Conservation (phyloP, 139 green algal species). For the Astrephomene gubernaculifera region DNA sequence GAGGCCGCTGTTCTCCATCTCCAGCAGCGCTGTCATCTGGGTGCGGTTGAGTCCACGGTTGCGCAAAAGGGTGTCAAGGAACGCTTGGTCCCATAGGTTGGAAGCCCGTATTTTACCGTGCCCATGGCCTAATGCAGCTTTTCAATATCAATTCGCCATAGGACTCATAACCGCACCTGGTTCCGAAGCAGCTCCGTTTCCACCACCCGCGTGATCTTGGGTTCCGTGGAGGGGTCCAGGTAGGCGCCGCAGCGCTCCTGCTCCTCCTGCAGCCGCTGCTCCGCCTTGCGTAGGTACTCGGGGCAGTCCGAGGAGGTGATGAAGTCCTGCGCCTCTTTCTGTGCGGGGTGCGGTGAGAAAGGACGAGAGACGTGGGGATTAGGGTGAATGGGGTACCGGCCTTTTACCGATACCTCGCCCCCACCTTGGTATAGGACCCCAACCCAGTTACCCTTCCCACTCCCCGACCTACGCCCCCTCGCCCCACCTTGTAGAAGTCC, state of each 20-base stretch:
- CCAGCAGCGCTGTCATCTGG: constrained; percentile 89
- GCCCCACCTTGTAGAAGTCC: constrained; percentile 89
- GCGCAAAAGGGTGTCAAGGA: no score
- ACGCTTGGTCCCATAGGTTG: no score
- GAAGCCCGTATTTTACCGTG: no score
- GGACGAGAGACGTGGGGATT: no score
- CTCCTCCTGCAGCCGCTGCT: constrained; percentile 92
- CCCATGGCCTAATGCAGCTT: no score
- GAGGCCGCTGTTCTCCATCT: constrained; percentile 94
- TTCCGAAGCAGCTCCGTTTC: constrained; percentile 90
- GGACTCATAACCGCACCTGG: constrained; percentile 76
- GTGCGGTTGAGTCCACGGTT: no score
- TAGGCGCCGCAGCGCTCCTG: constrained; percentile 86
- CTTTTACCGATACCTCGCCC: no score
- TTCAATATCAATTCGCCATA: no score
- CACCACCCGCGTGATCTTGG: constrained; percentile 81
- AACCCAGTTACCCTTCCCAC: neutral
- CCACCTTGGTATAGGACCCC: no score
- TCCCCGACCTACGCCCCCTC: neutral
- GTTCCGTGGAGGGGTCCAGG: constrained; percentile 86
- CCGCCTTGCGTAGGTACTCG: constrained; percentile 89
- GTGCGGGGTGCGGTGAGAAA: neutral
- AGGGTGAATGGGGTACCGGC: no score
- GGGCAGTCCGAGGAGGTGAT: constrained; percentile 84
- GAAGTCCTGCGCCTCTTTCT: constrained; percentile 86